Percentiles rank a stretch among this genome's conserved stretches.
phyloP scores from a whole-genome alignment of 2,329 filamentous ascomycete genomes.

The Neocatenulostroma microsporum region DNA sequence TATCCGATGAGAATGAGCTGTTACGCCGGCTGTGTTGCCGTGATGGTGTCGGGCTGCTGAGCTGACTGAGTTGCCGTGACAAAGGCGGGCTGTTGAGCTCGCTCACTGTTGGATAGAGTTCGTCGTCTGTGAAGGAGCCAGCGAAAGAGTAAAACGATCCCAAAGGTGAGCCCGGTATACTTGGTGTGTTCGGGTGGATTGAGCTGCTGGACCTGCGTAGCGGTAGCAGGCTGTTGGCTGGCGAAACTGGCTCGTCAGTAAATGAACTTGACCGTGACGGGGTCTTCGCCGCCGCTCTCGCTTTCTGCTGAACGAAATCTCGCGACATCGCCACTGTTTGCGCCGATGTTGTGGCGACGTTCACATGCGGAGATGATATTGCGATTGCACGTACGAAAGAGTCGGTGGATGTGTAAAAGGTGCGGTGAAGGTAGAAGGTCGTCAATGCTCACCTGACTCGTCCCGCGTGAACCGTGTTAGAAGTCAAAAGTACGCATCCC shows the following conservation, averaged over 20 bases:
- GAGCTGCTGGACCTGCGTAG: background rate
- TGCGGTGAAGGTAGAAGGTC: slow-evolving; percentile 1
- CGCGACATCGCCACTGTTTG: slow-evolving; percentile 1
- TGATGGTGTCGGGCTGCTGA: background rate
- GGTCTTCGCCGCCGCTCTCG: no score
- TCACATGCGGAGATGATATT: no score
- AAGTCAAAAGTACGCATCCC: background rate
- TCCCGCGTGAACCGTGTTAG: background rate
- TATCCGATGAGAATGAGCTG: slow-evolving; percentile 5
- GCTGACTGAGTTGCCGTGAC: no score
- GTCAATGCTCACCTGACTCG: slow-evolving; percentile 1
- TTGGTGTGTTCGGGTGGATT: slow-evolving; percentile 1
- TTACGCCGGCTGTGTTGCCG: background rate
- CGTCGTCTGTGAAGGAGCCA: background rate
- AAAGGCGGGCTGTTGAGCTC: slow-evolving; percentile 4
- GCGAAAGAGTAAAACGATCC: slow-evolving; percentile 1
- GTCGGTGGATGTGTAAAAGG: background rate
- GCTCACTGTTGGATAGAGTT: slow-evolving; percentile 4
- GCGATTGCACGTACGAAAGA: no score
- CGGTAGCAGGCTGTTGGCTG: background rate
- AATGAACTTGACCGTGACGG: background rate
- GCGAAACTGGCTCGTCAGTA: slow-evolving; percentile 2
- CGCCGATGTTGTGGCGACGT: no score
- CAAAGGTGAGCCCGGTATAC: background rate
- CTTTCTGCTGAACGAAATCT: slow-evolving; percentile 3